Evolutionary conservation across 257 asterid species (phyloP), one percentile per base, ranked within the genome.

Genomic region (Hygrophila difformis): DNA sequence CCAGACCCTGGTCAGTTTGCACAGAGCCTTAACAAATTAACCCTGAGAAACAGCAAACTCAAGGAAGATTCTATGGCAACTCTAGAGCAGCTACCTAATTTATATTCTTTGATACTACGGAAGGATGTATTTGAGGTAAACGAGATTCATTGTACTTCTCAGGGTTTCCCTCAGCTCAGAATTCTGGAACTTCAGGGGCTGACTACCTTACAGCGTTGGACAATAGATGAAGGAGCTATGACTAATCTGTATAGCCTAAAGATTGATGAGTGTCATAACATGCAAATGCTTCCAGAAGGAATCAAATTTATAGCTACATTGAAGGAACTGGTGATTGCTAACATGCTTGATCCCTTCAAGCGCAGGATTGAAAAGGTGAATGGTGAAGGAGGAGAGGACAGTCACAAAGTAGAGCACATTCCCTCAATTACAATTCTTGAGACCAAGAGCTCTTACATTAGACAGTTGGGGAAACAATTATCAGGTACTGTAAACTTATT

Each of bases 61-160:
- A 47, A 57, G 52, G 75, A 72, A 57, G 78, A 76, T 51, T 81
- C 85, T 23, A 66, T 76, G 73, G 18, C 53, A 2, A 67, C 59
- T 47, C 68, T 72, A 5, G 78, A 72, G 64, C 66, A 66, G 47
- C 67, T 72, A 39, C 75, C 66, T 16, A 45, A 21, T 36, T 49
- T 76, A 20, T 29, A 41, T 6, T 55, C 63, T 9, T 33, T 72
- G 49, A 46, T 52, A 17, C 55, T 76, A 28, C 78, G 75, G 35
- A 65, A 60, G 24, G 49, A 63, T 23, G 73, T 57, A 2, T 69
- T 63, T 18, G 64, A 42, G 33, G 78, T 73, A 42, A 66, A 44
- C 18, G 61, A 59, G 28, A 60, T 76, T 37, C 51, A 56, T 20
- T 68, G 79, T 51, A 56, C 73, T 31, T 1, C 59, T 0, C 43